phyloP scores from a whole-genome alignment of 495 filamentous ascomycete genomes.

The Opeltia flavorubescens region DNA sequence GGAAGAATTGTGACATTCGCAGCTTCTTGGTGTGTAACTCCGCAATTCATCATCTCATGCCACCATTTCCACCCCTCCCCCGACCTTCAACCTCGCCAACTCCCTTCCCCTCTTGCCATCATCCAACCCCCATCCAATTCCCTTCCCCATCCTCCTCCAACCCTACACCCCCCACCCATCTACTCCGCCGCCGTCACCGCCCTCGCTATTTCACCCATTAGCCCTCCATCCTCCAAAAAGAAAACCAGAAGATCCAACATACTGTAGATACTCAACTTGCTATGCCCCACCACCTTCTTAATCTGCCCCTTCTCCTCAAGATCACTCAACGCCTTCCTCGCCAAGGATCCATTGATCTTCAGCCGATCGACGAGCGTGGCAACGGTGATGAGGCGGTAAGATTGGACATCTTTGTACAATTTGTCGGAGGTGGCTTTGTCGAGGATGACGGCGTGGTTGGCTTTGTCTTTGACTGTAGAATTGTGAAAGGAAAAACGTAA shows the following conservation, averaged over 20 bases:
- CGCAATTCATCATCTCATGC: neutral
- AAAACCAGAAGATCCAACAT: slow-evolving; percentile 10
- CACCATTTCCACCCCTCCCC: slow-evolving; percentile 1
- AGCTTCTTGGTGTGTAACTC: too few species aligned
- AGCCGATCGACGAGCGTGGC: slow-evolving; percentile 96
- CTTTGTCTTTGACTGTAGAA: slow-evolving; percentile 98
- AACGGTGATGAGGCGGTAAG: slow-evolving; percentile 98
- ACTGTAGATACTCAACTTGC: slow-evolving; percentile 98
- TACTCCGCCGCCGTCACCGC: slow-evolving; percentile 20
- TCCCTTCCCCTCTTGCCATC: slow-evolving; percentile 13
- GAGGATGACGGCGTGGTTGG: slow-evolving; percentile 81
- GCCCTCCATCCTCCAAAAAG: neutral
- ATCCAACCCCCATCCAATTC: slow-evolving; percentile 18
- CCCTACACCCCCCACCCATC: slow-evolving; percentile 14
- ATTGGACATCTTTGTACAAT: slow-evolving; percentile 94
- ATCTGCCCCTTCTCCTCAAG: slow-evolving; percentile 96
- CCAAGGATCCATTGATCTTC: slow-evolving; percentile 99
- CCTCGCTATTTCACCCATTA: slow-evolving; percentile 3
- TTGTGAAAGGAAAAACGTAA: slow-evolving; percentile 14
- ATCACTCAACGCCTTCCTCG: slow-evolving; percentile 76
- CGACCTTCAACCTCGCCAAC: slow-evolving; percentile 14
- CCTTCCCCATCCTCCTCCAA: slow-evolving; percentile 7
- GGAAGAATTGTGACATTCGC: too few species aligned
- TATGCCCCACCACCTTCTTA: slow-evolving; percentile 95
- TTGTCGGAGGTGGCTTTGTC: slow-evolving; percentile 55